These are phyloP conservation scores for Hypomontagnella monticulosa DNA, from an alignment of 495 filamentous ascomycete species.

Conservation along the genomic window DNA sequence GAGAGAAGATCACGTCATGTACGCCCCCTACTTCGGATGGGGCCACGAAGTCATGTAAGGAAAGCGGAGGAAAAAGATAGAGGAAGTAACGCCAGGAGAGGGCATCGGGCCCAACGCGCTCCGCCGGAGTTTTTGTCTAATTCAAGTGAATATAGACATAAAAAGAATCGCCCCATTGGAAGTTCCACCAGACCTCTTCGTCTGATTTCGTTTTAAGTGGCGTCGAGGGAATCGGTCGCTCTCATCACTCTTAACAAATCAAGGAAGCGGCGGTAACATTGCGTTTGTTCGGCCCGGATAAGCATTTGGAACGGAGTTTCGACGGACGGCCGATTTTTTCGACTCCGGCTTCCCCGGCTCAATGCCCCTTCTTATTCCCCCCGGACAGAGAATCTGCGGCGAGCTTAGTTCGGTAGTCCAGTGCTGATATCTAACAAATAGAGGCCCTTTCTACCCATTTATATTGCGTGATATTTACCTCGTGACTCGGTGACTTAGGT, in stretches of 20 bases:
- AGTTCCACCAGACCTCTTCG: constrained; percentile 5
- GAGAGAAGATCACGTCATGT: constrained; percentile 50
- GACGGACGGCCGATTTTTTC: background rate
- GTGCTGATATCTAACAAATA: constrained; percentile 41
- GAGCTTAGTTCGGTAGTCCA: constrained; percentile 26
- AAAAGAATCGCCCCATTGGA: constrained; percentile 12
- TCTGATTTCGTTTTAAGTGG: constrained; percentile 11
- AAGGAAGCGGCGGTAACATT: background rate
- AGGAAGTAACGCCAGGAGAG: constrained; percentile 26
- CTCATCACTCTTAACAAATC: background rate
- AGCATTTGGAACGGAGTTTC: background rate
- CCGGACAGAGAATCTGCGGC: constrained; percentile 18
- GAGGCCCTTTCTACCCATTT: constrained; percentile 38
- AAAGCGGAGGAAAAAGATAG: constrained; percentile 28
- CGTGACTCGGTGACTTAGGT: too few relatives aligned
- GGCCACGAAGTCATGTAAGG: constrained; percentile 51
- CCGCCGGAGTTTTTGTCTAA: constrained; percentile 16
- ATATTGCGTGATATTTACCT: too few relatives aligned
- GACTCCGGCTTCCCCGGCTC: constrained; percentile 4
- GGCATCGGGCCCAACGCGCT: constrained; percentile 14
- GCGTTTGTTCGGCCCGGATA: background rate
- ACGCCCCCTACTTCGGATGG: constrained; percentile 42
- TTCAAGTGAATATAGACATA: constrained; percentile 41
- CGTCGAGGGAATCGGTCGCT: constrained; percentile 4
- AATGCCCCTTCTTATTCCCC: too few relatives aligned